Conservation (phyloP, 345 rosid species). For the Lepidium sativum region DNA sequence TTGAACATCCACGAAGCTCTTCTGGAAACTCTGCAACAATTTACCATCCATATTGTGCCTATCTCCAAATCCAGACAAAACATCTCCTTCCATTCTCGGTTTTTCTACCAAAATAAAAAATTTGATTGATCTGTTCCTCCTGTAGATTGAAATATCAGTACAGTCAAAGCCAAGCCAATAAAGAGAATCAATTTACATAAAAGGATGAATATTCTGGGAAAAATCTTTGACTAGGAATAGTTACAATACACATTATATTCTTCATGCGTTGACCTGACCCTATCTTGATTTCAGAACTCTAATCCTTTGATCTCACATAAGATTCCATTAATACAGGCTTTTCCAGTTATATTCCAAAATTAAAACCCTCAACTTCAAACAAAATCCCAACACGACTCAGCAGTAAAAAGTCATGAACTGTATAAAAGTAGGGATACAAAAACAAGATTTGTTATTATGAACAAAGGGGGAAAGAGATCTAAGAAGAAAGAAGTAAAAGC, state of each 20-base stretch:
- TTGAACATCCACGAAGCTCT: slow-evolving; percentile 77
- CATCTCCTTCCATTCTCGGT: slow-evolving; percentile 61
- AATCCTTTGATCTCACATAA: not conserved
- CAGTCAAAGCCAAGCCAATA: not conserved
- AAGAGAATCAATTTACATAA: not conserved
- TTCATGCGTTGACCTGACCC: slow-evolving; percentile 14
- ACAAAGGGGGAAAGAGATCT: slow-evolving; percentile 22
- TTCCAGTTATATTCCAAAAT: not conserved
- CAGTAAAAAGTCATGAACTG: slow-evolving; percentile 2
- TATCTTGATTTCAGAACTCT: slow-evolving; percentile 10
- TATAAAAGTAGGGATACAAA: not conserved
- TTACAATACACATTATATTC: not conserved
- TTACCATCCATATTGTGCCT: slow-evolving; percentile 52
- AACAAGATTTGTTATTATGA: slow-evolving; percentile 1
- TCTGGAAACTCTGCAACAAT: slow-evolving; percentile 59
- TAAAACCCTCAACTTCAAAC: not conserved
- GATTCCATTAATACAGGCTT: not conserved
- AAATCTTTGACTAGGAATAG: not conserved
- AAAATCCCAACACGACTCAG: slow-evolving; percentile 8
- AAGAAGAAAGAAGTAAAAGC: not conserved
- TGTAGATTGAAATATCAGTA: not conserved
- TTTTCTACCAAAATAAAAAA: slow-evolving; percentile 4
- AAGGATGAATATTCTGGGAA: not conserved
- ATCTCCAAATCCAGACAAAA: slow-evolving; percentile 48
- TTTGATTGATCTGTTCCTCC: not conserved